phyloP scores from a whole-genome alignment of 2,329 filamentous ascomycete species.

The Aspergillus vadensis region DNA sequence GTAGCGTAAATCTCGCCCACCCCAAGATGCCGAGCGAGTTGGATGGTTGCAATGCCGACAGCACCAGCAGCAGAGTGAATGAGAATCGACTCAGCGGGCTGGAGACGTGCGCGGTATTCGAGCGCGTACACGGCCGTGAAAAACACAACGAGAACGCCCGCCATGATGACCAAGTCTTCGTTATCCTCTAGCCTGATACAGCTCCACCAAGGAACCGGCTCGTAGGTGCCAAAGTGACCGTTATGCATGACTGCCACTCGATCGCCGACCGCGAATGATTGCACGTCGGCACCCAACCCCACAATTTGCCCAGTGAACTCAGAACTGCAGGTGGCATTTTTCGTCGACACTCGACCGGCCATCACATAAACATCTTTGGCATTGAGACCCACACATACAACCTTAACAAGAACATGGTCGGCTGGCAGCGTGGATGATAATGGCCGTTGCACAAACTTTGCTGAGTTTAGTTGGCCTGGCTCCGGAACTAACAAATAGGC shows the following conservation, averaged over 20 bases:
- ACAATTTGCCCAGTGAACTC: neutral
- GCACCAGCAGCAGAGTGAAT: conserved; percentile 19
- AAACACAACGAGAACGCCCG: conserved; percentile 1
- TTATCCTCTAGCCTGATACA: neutral
- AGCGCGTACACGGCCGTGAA: conserved; percentile 22
- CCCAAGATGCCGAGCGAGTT: conserved; percentile 12
- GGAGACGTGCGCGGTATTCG: conserved; percentile 19
- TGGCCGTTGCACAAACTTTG: neutral
- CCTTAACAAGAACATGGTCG: conserved; percentile 1
- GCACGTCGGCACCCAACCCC: neutral
- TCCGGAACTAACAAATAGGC: neutral
- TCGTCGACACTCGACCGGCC: neutral
- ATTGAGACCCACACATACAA: neutral
- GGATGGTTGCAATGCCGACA: conserved; percentile 16
- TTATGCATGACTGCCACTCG: neutral
- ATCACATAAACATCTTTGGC: neutral
- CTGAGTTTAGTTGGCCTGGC: neutral
- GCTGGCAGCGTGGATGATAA: neutral
- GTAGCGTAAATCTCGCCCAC: conserved; percentile 14
- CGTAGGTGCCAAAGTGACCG: neutral
- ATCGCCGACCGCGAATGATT: neutral
- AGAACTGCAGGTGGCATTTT: neutral
- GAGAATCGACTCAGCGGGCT: conserved; percentile 21
- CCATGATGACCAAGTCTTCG: neutral
- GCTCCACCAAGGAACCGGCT: neutral